Evolutionary conservation across 108 stramenopile species (phyloP).

Genomic region (Cyclotella atomus): DNA sequence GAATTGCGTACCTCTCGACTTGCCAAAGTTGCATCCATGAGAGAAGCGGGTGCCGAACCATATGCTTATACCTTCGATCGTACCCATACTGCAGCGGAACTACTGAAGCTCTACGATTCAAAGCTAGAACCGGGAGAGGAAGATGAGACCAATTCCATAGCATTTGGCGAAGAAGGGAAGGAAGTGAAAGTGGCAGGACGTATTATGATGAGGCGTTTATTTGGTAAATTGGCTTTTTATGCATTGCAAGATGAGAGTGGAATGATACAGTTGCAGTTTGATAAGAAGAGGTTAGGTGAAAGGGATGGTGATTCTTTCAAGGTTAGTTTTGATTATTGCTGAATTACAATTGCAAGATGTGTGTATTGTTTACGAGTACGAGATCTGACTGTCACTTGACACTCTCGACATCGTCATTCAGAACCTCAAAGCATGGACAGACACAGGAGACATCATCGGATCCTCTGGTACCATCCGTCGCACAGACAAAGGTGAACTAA

Average conservation of each 20-base stretch:
- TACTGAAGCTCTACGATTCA: conserved; percentile 66
- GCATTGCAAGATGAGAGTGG: conserved; percentile 92
- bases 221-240: conserved; percentile 97
- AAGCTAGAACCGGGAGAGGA: conserved; percentile 79
- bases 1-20: conserved; percentile 82
- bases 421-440: conserved; percentile 94
- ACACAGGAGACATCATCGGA: conserved; percentile 95
- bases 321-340: conserved; percentile 40
- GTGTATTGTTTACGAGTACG: background rate
- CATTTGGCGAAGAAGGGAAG: conserved; percentile 14
- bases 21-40: conserved; percentile 82
- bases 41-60: conserved; percentile 78
- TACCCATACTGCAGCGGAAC: conserved; percentile 64
- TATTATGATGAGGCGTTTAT: conserved; percentile 93
- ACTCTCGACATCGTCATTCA: background rate
- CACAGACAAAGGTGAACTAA: conserved; percentile 97
- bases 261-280: conserved; percentile 93
- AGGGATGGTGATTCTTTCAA: conserved; percentile 69
- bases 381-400: background rate
- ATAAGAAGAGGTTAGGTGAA: conserved; percentile 82
- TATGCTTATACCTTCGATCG: conserved; percentile 81
- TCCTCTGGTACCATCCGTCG: conserved; percentile 90
- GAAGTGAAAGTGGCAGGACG: conserved; percentile 91
- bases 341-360: no score
- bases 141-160: conserved; percentile 43